Conservation (phyloP, 1,284 basidiomycete genomes). For the Ceratobasidium sp. region DNA sequence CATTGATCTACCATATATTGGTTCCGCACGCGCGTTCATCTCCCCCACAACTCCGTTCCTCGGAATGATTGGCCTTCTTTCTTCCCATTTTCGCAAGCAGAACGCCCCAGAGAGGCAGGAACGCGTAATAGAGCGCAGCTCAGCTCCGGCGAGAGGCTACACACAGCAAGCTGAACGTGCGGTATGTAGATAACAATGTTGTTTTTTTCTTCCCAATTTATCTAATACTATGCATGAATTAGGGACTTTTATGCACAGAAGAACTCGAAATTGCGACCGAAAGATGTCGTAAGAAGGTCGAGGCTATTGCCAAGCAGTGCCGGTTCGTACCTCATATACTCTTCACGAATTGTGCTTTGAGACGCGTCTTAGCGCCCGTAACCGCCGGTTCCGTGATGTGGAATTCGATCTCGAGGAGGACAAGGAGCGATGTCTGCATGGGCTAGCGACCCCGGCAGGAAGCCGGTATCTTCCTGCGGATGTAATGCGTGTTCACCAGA, state of each 20-base stretch:
- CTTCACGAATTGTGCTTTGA: too few species aligned
- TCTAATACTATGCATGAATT: not conserved
- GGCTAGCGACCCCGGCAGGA: conserved; percentile 27
- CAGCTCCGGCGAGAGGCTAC: conserved; percentile 12
- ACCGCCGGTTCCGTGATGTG: conserved; percentile 46
- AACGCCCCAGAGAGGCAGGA: conserved; percentile 11
- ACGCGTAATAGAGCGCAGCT: not conserved
- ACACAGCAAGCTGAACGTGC: conserved; percentile 31
- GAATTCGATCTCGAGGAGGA: conserved; percentile 51
- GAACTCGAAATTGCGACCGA: conserved; percentile 55
- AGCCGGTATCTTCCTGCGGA: conserved; percentile 32
- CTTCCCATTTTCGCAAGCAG: conserved; percentile 31
- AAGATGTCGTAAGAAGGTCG: conserved; percentile 54
- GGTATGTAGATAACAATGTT: not conserved
- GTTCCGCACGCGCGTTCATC: not conserved
- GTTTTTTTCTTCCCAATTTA: not conserved
- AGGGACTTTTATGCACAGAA: conserved; percentile 55
- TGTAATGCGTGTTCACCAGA: conserved; percentile 61
- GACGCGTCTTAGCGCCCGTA: conserved; percentile 5
- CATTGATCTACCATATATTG: conserved; percentile 7
- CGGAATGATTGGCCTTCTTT: conserved; percentile 22
- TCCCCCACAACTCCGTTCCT: not conserved
- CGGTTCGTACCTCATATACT: conserved; percentile 32
- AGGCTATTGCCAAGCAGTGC: conserved; percentile 55
- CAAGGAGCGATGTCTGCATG: conserved; percentile 48